Evolutionary conservation across 352 stramenopile genomes (phyloP).

Genomic region (Globisporangium iwayamae): DNA sequence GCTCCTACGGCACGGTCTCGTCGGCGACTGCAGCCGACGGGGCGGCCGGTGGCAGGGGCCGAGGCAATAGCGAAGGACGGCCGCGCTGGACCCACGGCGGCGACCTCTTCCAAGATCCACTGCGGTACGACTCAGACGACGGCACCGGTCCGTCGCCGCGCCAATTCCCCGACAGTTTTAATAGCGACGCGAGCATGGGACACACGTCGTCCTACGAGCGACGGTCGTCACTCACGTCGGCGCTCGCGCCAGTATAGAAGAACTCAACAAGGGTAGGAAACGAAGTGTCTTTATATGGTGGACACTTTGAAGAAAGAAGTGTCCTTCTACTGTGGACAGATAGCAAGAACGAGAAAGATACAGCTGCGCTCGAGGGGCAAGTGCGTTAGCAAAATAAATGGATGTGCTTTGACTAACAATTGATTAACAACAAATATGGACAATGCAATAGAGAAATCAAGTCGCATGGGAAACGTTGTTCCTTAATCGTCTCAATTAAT

Average conservation of each 20-base stretch:
- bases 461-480: neutral
- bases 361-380: slow-evolving; percentile 6
- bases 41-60: neutral
- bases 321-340: neutral
- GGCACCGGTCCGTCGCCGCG: slow-evolving; percentile 49
- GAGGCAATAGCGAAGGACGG: slow-evolving; percentile 19
- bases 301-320: slow-evolving; percentile 8
- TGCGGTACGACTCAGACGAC: slow-evolving; percentile 85
- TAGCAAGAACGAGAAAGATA: no score
- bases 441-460: neutral
- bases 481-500: neutral
- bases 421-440: neutral
- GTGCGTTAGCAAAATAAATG: neutral
- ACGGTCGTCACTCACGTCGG: slow-evolving; percentile 14
- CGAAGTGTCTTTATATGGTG: slow-evolving; percentile 9
- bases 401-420: neutral
- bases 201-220: slow-evolving; percentile 26
- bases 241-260: slow-evolving; percentile 19
- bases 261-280: slow-evolving; percentile 1
- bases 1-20: slow-evolving; percentile 45
- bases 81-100: slow-evolving; percentile 76
- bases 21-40: slow-evolving; percentile 35
- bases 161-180: slow-evolving; percentile 60
- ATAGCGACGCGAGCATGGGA: slow-evolving; percentile 56
- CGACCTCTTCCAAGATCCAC: slow-evolving; percentile 77